phyloP scores from a whole-genome alignment of 768 basidiomycete species.

The Ramaria rubella region DNA sequence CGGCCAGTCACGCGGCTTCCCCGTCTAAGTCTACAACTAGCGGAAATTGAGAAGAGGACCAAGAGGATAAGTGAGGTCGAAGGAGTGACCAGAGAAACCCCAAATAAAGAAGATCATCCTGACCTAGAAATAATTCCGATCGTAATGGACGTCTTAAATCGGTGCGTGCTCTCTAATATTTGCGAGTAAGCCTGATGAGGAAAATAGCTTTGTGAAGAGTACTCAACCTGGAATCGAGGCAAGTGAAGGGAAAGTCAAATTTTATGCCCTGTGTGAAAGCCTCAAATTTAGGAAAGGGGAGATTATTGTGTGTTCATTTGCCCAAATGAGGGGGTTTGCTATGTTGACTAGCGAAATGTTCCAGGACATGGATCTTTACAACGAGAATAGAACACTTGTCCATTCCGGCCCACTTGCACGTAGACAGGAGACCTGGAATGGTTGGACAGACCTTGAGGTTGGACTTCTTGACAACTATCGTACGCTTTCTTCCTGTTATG shows the following conservation, averaged over 20 bases:
- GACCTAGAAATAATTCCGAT: slow-evolving; percentile 74
- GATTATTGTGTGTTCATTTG: slow-evolving; percentile 55
- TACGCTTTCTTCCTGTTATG: slow-evolving; percentile 29
- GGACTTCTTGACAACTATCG: slow-evolving; percentile 74
- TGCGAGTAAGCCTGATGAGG: background rate
- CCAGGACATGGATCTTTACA: slow-evolving; percentile 79
- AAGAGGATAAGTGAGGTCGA: slow-evolving; percentile 19
- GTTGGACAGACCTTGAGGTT: slow-evolving; percentile 64
- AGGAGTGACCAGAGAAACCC: background rate
- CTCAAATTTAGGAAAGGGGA: slow-evolving; percentile 72
- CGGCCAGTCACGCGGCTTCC: slow-evolving; percentile 87
- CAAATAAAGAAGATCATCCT: slow-evolving; percentile 52
- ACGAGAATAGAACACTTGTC: slow-evolving; percentile 66
- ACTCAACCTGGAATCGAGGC: slow-evolving; percentile 87
- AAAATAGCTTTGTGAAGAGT: slow-evolving; percentile 58
- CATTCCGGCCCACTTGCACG: slow-evolving; percentile 60
- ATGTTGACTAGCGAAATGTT: too few relatives aligned
- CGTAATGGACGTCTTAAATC: slow-evolving; percentile 57
- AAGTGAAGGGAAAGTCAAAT: slow-evolving; percentile 87
- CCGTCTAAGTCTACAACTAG: slow-evolving; percentile 66
- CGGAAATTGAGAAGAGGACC: slow-evolving; percentile 61
- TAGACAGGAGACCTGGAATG: slow-evolving; percentile 51
- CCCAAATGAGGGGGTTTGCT: background rate
- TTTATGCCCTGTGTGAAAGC: slow-evolving; percentile 74
- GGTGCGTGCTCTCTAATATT: background rate